Percentiles rank a stretch among this genome's conserved stretches.
These are phyloP conservation scores for Backusella australiensis DNA, from an alignment of 192 early-diverging fungal genomes.

Conservation along the genomic window DNA sequence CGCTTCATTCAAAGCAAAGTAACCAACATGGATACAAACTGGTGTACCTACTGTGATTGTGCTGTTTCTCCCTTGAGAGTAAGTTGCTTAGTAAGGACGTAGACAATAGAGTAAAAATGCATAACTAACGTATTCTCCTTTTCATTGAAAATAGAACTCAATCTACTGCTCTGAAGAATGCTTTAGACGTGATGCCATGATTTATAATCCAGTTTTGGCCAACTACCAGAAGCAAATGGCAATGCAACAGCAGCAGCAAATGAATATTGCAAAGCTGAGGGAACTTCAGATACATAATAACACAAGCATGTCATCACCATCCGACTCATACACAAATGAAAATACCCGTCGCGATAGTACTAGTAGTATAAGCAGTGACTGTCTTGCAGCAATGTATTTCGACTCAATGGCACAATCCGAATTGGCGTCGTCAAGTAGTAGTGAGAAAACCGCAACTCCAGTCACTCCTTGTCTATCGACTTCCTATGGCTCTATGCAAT, in stretches of 20 bases:
- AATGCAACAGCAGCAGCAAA: neutral
- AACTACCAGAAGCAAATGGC: neutral
- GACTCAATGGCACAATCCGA: neutral
- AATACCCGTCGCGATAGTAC: neutral
- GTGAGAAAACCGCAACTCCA: neutral
- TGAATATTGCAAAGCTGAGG: neutral
- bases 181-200: neutral
- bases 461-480: neutral
- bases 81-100: neutral
- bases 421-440: neutral
- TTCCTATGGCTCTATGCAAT: neutral
- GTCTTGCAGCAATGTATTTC: slow-evolving; percentile 12
- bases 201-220: neutral
- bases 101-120: neutral
- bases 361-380: slow-evolving; percentile 5
- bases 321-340: neutral
- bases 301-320: neutral
- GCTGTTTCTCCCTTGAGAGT: slow-evolving; percentile 12
- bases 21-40: slow-evolving; percentile 17
- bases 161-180: slow-evolving; percentile 9
- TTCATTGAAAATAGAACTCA: neutral
- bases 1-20: neutral
- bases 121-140: neutral
- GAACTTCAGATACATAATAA: neutral
- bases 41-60: slow-evolving; percentile 21